Conservation (phyloP, 305 asterid species). For the Fraxinus platypoda region DNA sequence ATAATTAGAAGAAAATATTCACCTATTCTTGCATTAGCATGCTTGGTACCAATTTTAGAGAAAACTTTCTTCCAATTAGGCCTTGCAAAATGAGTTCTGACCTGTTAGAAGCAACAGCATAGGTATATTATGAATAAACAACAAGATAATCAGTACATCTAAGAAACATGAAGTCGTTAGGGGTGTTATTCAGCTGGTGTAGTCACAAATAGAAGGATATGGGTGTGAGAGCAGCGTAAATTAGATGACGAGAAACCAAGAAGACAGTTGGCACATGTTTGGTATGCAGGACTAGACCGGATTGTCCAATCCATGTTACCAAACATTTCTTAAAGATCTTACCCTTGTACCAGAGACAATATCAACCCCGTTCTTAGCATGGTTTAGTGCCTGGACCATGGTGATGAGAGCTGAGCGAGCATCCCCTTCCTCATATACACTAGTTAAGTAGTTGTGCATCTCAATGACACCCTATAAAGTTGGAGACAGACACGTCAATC, state of each 20-base stretch:
- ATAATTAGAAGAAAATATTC: neutral
- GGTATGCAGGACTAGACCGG: neutral
- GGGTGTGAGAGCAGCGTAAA: neutral
- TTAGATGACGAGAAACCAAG: neutral
- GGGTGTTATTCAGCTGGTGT: neutral
- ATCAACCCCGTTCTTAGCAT: neutral
- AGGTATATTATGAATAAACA: neutral
- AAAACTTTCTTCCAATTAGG: slow-evolving; percentile 62
- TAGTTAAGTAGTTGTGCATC: neutral
- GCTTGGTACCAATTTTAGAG: slow-evolving; percentile 51
- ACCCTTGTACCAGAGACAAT: neutral
- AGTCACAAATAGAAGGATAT: neutral
- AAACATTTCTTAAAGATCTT: neutral
- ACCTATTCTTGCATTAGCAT: slow-evolving; percentile 57
- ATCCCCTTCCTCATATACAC: neutral
- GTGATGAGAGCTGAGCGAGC: neutral
- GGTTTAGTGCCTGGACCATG: neutral
- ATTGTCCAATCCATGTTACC: neutral
- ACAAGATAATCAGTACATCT: neutral
- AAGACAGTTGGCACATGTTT: neutral
- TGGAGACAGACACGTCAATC: neutral
- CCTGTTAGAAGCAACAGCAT: neutral
- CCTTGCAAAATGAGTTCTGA: slow-evolving; percentile 56
- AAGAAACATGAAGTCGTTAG: neutral
- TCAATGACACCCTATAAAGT: neutral